Conservation (phyloP, 2,329 filamentous ascomycete species). For the Immersiporthe knoxdaviesiana region DNA sequence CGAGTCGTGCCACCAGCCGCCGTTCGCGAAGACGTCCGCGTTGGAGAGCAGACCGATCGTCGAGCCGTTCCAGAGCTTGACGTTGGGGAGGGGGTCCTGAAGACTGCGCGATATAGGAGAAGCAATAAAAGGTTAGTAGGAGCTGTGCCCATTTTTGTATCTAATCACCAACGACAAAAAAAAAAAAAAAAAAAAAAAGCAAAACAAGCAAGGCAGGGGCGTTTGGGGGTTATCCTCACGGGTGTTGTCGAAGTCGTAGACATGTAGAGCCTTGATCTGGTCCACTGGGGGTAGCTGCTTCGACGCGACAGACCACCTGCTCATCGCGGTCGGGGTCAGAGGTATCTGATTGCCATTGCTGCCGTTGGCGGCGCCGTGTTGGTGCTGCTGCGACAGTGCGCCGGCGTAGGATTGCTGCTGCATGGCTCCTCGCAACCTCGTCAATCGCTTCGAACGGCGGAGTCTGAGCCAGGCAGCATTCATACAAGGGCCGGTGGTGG, state of each 20-base stretch:
- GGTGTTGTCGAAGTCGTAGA: constrained; percentile 99
- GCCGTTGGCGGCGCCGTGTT: constrained; percentile 9
- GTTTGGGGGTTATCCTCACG: constrained; percentile 56
- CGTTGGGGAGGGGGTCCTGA: constrained; percentile 87
- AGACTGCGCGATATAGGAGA: constrained; percentile 64
- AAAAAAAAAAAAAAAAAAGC: no score
- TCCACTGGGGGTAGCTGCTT: constrained; percentile 46
- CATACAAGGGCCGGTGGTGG: not conserved
- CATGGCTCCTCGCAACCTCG: constrained; percentile 17
- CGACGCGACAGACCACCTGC: constrained; percentile 29
- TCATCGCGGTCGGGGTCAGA: constrained; percentile 29
- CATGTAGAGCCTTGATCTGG: constrained; percentile 77
- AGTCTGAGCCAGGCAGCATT: constrained; percentile 18
- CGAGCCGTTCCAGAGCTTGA: constrained; percentile 78
- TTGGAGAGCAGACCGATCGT: constrained; percentile 78
- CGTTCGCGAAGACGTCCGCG: constrained; percentile 76
- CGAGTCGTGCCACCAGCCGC: constrained; percentile 97
- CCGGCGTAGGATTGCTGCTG: constrained; percentile 26
- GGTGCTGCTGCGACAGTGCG: constrained; percentile 23
- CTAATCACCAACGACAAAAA: not conserved
- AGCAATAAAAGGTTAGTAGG: constrained; percentile 25
- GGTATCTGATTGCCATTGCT: constrained; percentile 23
- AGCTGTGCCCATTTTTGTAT: constrained; percentile 3
- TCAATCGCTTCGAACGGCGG: constrained; percentile 6
- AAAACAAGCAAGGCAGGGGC: no score